phyloP scores from a whole-genome alignment of 164 flowering plant species.

The Vitis rupestris region DNA sequence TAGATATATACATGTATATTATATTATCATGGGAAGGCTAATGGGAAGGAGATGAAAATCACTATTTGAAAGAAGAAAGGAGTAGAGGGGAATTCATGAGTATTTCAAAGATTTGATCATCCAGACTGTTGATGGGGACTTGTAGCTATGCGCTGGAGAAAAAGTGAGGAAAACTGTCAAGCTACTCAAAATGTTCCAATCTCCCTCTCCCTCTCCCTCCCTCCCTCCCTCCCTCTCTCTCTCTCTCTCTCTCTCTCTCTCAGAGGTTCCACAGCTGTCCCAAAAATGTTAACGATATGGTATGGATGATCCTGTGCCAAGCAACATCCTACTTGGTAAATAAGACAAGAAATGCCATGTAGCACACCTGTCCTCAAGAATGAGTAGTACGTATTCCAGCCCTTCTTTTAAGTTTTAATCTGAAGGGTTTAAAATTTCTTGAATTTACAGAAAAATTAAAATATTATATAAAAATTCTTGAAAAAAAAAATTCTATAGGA shows the following conservation, averaged over 20 bases:
- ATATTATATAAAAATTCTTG: no score
- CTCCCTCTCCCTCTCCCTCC: background rate
- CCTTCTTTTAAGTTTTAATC: no score
- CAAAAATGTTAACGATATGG: background rate
- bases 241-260: no score
- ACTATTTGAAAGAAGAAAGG: background rate
- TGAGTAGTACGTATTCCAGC: no score
- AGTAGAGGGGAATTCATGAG: background rate
- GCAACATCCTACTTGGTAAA: conserved; percentile 35
- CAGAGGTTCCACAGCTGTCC: conserved; percentile 15
- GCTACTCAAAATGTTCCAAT: conserved; percentile 29
- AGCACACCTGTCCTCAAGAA: no score
- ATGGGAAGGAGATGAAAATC: background rate
- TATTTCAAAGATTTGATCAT: background rate
- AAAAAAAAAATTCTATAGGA: no score
- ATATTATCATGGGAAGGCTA: no score
- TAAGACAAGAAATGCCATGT: conserved; percentile 32
- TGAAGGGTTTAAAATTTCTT: no score
- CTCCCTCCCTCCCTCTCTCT: no score
- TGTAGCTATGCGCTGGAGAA: conserved; percentile 7
- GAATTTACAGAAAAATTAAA: no score
- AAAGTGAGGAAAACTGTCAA: conserved; percentile 23
- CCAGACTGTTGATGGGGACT: conserved; percentile 5
- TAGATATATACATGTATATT: no score
- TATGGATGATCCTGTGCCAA: conserved; percentile 14